A percentile compares a stretch with the other conserved stretches of the same genome.
phyloP scores from a whole-genome alignment of 2,329 filamentous ascomycete genomes.

The Neophaeococcomyces mojaviensis region DNA sequence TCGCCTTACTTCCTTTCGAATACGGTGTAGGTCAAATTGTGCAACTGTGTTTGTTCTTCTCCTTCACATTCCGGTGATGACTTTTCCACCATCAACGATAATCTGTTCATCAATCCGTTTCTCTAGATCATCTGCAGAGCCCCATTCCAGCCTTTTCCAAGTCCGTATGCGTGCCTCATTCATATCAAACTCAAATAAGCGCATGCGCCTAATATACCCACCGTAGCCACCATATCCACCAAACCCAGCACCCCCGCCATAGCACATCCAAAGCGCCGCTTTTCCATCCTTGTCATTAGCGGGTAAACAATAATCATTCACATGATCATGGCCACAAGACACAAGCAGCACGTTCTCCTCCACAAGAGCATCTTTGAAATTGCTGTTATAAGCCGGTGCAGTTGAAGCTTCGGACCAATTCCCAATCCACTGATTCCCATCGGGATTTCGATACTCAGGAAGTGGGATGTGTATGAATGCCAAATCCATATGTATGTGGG shows the following conservation, averaged over 20 bases:
- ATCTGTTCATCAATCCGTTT: constrained; percentile 52
- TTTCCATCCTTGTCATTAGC: constrained; percentile 41
- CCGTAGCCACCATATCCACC: constrained; percentile 92
- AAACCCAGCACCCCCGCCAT: constrained; percentile 83
- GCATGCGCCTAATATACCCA: constrained; percentile 72
- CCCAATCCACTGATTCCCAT: constrained; percentile 55
- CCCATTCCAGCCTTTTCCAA: constrained; percentile 79
- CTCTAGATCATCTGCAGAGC: constrained; percentile 34
- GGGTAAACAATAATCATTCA: constrained; percentile 85
- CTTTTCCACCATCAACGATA: constrained; percentile 52
- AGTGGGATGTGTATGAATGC: constrained; percentile 97
- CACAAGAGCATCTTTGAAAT: constrained; percentile 84
- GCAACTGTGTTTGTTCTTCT: no score
- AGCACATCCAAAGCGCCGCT: constrained; percentile 92
- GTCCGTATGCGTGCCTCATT: constrained; percentile 82
- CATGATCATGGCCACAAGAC: constrained; percentile 91
- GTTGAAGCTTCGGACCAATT: constrained; percentile 76
- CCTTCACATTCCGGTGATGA: constrained; percentile 28
- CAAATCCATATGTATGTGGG: constrained; percentile 87
- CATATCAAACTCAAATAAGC: constrained; percentile 89
- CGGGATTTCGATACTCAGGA: constrained; percentile 68
- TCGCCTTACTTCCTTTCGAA: no score
- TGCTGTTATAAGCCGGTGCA: constrained; percentile 79
- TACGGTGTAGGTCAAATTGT: no score
- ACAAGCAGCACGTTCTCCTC: constrained; percentile 80